phyloP scores from a whole-genome alignment of 202 grass and related monocot genomes.

The Elaeis oleifera region DNA sequence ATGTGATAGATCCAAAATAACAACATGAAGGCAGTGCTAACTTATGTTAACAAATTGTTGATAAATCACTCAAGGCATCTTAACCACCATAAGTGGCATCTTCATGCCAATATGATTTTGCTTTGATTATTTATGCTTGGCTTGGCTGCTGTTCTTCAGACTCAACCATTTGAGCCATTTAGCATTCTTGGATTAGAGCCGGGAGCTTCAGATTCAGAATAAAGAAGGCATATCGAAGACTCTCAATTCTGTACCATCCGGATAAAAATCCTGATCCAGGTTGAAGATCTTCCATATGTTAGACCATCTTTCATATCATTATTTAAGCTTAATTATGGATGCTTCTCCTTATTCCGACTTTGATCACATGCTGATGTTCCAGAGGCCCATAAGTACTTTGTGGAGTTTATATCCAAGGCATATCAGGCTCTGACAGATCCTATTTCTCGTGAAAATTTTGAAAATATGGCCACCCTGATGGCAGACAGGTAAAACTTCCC shows the following conservation, averaged over 20 bases:
- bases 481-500: constrained; percentile 59
- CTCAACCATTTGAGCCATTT: constrained; percentile 95
- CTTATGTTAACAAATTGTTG: no score
- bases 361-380: constrained; percentile 12
- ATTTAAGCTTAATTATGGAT: constrained; percentile 16
- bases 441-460: constrained; percentile 96
- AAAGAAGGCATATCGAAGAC: constrained; percentile 90
- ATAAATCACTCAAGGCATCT: no score
- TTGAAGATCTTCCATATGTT: constrained; percentile 21
- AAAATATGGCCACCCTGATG: constrained; percentile 99
- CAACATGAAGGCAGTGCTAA: no score
- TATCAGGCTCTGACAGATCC: constrained; percentile 97
- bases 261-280: constrained; percentile 99
- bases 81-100: no score
- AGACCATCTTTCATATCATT: background rate
- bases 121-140: background rate
- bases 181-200: constrained; percentile 91
- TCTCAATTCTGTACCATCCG: constrained; percentile 95
- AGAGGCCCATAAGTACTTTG: constrained; percentile 95
- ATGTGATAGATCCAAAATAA: no score
- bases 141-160: constrained; percentile 36
- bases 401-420: constrained; percentile 99
- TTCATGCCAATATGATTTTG: no score
- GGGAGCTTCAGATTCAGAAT: constrained; percentile 81
- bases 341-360: constrained; percentile 15